Conservation (phyloP, 2,329 filamentous ascomycete species). For the Ophiosphaerella herpotricha region DNA sequence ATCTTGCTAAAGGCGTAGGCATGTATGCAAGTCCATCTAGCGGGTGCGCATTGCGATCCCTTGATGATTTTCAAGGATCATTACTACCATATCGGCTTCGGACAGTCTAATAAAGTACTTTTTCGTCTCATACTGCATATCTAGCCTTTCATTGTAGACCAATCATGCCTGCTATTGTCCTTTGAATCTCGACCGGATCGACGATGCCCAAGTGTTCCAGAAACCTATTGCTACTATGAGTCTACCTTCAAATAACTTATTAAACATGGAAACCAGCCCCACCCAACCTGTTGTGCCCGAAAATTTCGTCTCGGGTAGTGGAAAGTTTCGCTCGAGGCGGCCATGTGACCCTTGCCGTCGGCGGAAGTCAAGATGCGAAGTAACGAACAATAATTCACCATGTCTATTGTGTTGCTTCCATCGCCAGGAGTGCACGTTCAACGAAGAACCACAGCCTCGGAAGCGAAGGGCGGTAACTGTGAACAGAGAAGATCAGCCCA, state of each 20-base stretch:
- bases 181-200: too few species aligned
- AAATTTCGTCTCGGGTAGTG: conserved; percentile 10
- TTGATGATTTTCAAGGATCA: conserved; percentile 4
- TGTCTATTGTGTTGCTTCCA: conserved; percentile 71
- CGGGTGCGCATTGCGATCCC: conserved; percentile 8
- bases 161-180: too few species aligned
- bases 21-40: conserved; percentile 3
- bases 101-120: neutral
- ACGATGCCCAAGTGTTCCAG: too few species aligned
- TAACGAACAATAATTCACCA: conserved; percentile 66
- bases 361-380: conserved; percentile 69
- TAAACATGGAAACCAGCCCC: conserved; percentile 19
- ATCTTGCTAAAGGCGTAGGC: conserved; percentile 2
- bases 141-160: too few species aligned
- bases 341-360: conserved; percentile 71
- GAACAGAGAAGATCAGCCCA: conserved; percentile 9
- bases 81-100: conserved; percentile 3
- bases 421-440: conserved; percentile 69
- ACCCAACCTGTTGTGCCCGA: conserved; percentile 18
- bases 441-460: conserved; percentile 68
- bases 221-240: neutral
- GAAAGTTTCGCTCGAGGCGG: conserved; percentile 39
- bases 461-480: conserved; percentile 63
- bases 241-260: neutral
- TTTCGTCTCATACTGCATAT: too few species aligned